Conservation (phyloP, 257 asterid species). For the Solanum peruvianum region DNA sequence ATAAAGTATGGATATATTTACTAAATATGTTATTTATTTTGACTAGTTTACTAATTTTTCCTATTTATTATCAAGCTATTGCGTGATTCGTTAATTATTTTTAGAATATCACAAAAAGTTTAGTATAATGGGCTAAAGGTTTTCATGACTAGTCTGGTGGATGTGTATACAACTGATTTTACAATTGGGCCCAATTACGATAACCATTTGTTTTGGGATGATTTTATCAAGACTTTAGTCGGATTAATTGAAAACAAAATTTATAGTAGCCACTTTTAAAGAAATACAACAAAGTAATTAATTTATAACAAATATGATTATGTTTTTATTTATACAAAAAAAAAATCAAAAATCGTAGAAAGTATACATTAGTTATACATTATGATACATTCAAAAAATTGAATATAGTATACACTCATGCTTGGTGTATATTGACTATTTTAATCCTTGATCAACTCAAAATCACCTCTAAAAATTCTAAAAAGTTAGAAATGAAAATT, state of each 20-base stretch:
- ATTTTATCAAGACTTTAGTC: background rate
- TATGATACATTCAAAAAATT: background rate
- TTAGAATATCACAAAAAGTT: background rate
- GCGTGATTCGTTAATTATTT: background rate
- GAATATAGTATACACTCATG: background rate
- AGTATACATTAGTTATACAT: no score
- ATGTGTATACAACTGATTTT: background rate
- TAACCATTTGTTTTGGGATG: background rate
- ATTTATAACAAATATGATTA: no score
- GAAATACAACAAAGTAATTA: no score
- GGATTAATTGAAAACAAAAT: background rate
- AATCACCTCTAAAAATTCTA: background rate
- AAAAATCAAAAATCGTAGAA: no score
- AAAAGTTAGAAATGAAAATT: background rate
- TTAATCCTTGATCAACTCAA: background rate
- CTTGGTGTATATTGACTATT: background rate
- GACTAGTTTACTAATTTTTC: no score
- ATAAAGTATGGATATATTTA: no score
- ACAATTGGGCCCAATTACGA: background rate
- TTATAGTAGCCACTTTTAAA: background rate
- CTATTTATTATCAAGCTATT: background rate
- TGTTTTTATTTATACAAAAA: no score
- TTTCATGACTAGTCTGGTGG: background rate
- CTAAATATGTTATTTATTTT: no score
- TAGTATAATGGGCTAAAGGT: no score